Conservation (phyloP, 441 rosid species). For the Populus hybrid region DNA sequence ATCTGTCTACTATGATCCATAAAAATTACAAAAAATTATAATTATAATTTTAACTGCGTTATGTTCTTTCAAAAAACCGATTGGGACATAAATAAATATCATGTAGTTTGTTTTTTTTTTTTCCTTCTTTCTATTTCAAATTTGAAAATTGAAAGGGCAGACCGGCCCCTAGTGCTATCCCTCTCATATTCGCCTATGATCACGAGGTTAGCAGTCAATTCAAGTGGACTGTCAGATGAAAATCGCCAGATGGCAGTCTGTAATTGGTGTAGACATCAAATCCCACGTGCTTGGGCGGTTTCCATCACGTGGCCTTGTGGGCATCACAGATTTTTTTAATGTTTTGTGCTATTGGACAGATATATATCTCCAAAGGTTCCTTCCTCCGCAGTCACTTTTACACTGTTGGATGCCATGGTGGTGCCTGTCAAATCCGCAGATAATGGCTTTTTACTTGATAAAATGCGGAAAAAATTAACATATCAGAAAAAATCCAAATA, state of each 20-base stretch:
- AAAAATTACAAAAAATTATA: too few relatives aligned
- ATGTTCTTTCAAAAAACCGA: background rate
- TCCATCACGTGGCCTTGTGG: slow-evolving; percentile 31
- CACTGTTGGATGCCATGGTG: background rate
- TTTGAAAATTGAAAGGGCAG: too few relatives aligned
- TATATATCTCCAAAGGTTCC: background rate
- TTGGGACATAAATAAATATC: background rate
- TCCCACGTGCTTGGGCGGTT: slow-evolving; percentile 27
- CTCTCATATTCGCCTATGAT: background rate
- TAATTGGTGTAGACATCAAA: background rate
- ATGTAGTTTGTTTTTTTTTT: too few relatives aligned
- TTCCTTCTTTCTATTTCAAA: too few relatives aligned
- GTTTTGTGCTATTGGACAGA: background rate
- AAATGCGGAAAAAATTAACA: too few relatives aligned
- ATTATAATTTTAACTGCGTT: background rate
- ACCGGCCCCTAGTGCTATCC: background rate
- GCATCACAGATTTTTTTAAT: background rate
- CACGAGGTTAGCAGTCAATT: slow-evolving; percentile 10
- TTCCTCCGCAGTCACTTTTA: background rate
- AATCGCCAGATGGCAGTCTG: background rate
- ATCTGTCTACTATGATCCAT: too few relatives aligned
- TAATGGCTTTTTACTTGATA: background rate
- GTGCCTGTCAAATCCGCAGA: slow-evolving; percentile 6
- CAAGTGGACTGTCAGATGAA: slow-evolving; percentile 5
- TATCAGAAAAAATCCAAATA: too few relatives aligned